Evolutionary conservation across 2,329 filamentous ascomycete species (phyloP).

Genomic region (Penicillium frequentans): DNA sequence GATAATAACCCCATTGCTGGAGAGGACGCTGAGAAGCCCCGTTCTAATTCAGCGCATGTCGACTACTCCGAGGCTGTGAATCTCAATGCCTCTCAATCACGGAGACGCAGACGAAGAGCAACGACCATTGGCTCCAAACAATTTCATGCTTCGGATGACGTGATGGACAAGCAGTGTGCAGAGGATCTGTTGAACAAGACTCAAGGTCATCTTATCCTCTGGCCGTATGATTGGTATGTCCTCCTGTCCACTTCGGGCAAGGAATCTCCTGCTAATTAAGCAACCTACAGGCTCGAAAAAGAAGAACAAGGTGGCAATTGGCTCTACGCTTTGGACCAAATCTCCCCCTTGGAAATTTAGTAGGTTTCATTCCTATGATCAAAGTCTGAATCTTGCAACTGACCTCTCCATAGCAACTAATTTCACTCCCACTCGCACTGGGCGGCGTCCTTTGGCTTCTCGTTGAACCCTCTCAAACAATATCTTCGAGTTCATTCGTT

Average conservation of each 20-base stretch:
- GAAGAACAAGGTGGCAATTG: constrained; percentile 94
- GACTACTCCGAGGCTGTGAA: constrained; percentile 44
- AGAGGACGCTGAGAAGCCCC: constrained; percentile 34
- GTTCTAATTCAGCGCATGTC: constrained; percentile 31
- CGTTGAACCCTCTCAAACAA: not conserved
- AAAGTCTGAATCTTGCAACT: not conserved
- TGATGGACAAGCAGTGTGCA: constrained; percentile 72
- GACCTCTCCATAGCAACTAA: constrained; percentile 13
- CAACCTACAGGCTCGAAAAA: constrained; percentile 63
- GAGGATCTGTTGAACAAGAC: constrained; percentile 78
- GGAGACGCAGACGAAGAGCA: constrained; percentile 43
- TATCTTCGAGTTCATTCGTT: not conserved
- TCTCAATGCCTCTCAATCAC: constrained; percentile 37
- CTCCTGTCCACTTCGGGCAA: not conserved
- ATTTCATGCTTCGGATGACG: constrained; percentile 64
- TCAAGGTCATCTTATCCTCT: constrained; percentile 85
- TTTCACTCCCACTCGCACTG: constrained; percentile 12
- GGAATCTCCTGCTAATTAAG: not conserved
- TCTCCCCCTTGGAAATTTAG: constrained; percentile 96
- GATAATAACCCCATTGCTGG: constrained; percentile 25
- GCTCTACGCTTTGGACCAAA: constrained; percentile 93
- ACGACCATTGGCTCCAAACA: constrained; percentile 49
- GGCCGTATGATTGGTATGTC: constrained; percentile 84
- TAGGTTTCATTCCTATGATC: constrained; percentile 26
- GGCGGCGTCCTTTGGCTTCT: constrained; percentile 4